A percentile compares a stretch with the other conserved stretches of the same genome.
These are phyloP conservation scores for Terfezia boudieri DNA, from an alignment of 495 filamentous ascomycete species.

Conservation along the genomic window DNA sequence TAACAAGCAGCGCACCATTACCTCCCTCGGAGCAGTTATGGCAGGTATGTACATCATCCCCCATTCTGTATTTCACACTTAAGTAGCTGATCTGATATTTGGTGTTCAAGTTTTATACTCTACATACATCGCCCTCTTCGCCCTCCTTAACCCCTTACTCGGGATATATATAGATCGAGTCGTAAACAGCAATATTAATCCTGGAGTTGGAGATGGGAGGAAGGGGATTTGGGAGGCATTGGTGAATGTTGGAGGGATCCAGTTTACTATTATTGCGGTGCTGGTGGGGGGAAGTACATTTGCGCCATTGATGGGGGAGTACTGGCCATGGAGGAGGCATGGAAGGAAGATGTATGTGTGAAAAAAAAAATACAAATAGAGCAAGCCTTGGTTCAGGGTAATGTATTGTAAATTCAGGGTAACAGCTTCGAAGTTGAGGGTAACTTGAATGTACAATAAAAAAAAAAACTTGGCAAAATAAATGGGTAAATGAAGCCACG, in stretches of 20 bases:
- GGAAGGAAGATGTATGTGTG: too few species aligned
- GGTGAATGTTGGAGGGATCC: not conserved
- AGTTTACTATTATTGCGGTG: not conserved
- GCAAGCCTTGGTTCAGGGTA: too few species aligned
- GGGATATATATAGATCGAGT: not conserved
- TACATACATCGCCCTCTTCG: not conserved
- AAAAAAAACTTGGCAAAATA: too few species aligned
- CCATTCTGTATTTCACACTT: not conserved
- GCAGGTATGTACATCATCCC: not conserved
- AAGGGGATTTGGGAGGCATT: not conserved
- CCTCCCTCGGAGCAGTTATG: conserved; percentile 27
- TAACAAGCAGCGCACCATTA: conserved; percentile 20
- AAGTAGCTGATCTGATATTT: not conserved
- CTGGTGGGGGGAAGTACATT: not conserved
- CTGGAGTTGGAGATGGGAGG: not conserved
- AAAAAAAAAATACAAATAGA: too few species aligned
- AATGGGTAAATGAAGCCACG: too few species aligned
- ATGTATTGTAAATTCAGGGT: too few species aligned
- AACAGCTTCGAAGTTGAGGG: too few species aligned
- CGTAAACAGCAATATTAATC: not conserved
- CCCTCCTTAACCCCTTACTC: not conserved
- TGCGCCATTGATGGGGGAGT: not conserved
- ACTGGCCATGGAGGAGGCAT: too few species aligned
- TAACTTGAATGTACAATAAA: too few species aligned
- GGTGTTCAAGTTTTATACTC: not conserved